Percentiles rank a stretch among this genome's conserved stretches.
These are phyloP conservation scores for Linnemannia zychae DNA, from an alignment of 192 early-diverging fungal species.

Conservation along the genomic window DNA sequence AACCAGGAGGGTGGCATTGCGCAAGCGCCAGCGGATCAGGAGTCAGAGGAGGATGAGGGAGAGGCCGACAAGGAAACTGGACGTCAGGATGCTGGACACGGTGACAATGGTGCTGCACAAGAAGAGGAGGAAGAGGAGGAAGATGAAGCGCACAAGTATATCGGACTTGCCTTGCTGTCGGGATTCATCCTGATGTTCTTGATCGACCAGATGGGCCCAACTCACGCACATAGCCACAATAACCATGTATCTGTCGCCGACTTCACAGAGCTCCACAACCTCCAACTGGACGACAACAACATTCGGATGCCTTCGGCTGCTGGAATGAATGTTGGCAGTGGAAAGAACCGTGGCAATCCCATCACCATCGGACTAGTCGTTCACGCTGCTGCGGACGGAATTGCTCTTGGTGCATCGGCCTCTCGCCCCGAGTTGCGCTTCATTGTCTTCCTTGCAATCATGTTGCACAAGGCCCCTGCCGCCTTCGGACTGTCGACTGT, in stretches of 20 bases:
- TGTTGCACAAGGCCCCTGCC: conserved; percentile 96
- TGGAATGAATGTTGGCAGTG: conserved; percentile 45
- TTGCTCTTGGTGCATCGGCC: conserved; percentile 92
- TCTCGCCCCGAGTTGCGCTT: conserved; percentile 71
- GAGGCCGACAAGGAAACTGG: neutral
- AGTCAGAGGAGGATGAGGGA: neutral
- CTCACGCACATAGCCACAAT: conserved; percentile 57
- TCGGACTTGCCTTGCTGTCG: conserved; percentile 83
- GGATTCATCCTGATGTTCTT: conserved; percentile 94
- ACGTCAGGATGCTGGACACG: conserved; percentile 15
- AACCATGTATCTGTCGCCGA: conserved; percentile 38
- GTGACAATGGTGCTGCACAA: neutral
- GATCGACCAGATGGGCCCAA: conserved; percentile 78
- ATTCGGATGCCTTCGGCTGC: conserved; percentile 54
- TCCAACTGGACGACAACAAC: conserved; percentile 45
- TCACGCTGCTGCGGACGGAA: conserved; percentile 95
- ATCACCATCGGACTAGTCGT: conserved; percentile 95
- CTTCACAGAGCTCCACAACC: conserved; percentile 40
- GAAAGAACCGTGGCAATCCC: conserved; percentile 59
- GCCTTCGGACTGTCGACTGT: conserved; percentile 93
- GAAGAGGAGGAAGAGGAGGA: conserved; percentile 26
- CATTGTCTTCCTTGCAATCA: conserved; percentile 94
- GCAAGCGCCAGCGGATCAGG: neutral
- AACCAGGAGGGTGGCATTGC: neutral
- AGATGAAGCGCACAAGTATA: conserved; percentile 66